Base-by-base conservation (phyloP, 2,329 filamentous ascomycete genomes). In the Huntiella savannae region DNA sequence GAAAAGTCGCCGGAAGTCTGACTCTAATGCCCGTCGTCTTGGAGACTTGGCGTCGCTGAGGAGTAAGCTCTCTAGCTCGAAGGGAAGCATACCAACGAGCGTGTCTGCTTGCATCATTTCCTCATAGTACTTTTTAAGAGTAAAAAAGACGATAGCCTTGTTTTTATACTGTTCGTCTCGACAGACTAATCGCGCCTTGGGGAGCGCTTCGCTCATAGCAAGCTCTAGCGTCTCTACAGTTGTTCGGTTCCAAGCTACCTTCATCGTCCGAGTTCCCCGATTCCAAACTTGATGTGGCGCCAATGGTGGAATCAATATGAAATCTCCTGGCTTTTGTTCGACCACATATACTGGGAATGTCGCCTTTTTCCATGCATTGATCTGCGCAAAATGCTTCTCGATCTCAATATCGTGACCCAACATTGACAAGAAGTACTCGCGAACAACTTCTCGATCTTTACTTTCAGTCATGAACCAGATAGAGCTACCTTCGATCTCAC, bases 391-490 rank as follows among this genome's bases (percentile, higher is more conserved):
- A 60, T 96, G 88, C 53, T 88, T 85, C 58, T 98, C 91, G 13
- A 96, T 84, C 57, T 96, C 88, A 50, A 96, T 87, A 55, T 98
- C 88, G 57, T 98, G 91, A 1, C 91, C 91, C 4, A 98, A 70
- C 60, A 85, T 82, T 1, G 86, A 93, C 42, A 92, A 66, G 66
- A 92, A 98, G 59, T 94, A 96, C 56, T 96, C 88, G 0, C 86
- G 79, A 2, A 96, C 86, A 3, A 88, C 70, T 51, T 87, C 79
- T 1, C 91, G 78, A 56, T 98, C 91, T 55, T 91, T 92, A 33
- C 79, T 86, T 59, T 95, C 86, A 0, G 91, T 96, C 91, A 98
- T 96, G 58, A 96, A 94, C 91, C 91, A 98, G 34, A 98, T 75
- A 0, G 91, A 95, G 46, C 83, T 93, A 1, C 91, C 91, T 1